phyloP scores from a whole-genome alignment of 495 filamentous ascomycete species.

The Penicillium silybi region DNA sequence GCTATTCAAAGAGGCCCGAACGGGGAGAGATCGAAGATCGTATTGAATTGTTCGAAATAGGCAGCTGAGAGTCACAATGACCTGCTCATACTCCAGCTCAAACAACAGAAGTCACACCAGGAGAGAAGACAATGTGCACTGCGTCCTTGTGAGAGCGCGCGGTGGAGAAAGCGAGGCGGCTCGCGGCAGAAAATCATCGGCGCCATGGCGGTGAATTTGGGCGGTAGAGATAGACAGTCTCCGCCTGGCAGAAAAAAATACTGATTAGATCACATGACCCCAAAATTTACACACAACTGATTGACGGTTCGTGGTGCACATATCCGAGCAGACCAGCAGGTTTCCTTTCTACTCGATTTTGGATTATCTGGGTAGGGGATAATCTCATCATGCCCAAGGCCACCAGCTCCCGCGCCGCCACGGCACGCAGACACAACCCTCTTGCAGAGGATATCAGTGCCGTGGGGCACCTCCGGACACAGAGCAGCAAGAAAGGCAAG shows the following conservation, averaged over 20 bases:
- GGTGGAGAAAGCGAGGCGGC: neutral
- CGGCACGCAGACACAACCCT: conserved; percentile 60
- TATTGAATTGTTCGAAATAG: neutral
- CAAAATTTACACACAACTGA: conserved; percentile 41
- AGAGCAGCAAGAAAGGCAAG: conserved; percentile 53
- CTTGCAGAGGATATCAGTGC: conserved; percentile 68
- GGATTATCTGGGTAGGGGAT: neutral
- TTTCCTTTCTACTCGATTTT: conserved; percentile 1
- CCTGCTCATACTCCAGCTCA: neutral
- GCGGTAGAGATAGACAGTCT: conserved; percentile 20
- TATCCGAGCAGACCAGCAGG: neutral
- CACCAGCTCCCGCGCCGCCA: conserved; percentile 36
- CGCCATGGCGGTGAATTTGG: conserved; percentile 19
- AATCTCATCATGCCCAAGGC: conserved; percentile 43
- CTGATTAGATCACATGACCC: conserved; percentile 33
- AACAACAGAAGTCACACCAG: neutral
- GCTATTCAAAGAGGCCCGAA: neutral
- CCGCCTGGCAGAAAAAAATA: conserved; percentile 32
- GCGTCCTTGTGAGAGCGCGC: neutral
- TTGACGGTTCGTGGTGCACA: conserved; percentile 8
- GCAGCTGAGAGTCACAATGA: neutral
- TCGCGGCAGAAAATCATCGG: conserved; percentile 17
- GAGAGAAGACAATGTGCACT: neutral
- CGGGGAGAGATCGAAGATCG: neutral
- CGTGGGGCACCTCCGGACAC: conserved; percentile 56